phyloP scores from a whole-genome alignment of 768 basidiomycete species.

The Phylloporus sp. region DNA sequence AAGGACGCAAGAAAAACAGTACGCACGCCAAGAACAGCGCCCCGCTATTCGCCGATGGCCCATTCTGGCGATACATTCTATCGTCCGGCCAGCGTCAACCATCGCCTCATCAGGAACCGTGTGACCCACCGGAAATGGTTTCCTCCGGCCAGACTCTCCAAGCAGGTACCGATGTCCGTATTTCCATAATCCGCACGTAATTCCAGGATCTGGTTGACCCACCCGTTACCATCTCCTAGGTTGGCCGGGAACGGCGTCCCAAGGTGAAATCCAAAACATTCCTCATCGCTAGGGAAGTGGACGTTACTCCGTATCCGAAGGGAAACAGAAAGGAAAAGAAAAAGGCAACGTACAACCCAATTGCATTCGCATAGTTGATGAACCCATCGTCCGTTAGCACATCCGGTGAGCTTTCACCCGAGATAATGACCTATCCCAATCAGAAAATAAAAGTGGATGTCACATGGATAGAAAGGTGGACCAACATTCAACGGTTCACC shows the following conservation, averaged over 20 bases:
- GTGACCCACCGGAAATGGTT: constrained; percentile 40
- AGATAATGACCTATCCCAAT: constrained; percentile 49
- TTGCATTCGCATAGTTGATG: constrained; percentile 51
- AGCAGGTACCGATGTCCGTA: constrained; percentile 35
- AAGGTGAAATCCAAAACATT: constrained; percentile 36
- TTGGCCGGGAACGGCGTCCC: constrained; percentile 37
- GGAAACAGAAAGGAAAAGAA: no score
- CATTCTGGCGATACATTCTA: constrained; percentile 56
- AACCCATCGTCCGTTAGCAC: constrained; percentile 55
- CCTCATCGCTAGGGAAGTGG: no score
- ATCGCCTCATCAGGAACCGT: no score
- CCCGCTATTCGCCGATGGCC: constrained; percentile 40
- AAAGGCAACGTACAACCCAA: constrained; percentile 51
- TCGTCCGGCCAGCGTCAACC: no score
- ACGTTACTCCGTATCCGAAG: no score
- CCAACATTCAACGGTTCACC: constrained; percentile 43
- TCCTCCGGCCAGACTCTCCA: constrained; percentile 41
- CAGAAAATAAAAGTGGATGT: no score
- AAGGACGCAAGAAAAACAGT: not conserved
- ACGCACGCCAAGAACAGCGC: constrained; percentile 56
- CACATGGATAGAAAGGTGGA: no score
- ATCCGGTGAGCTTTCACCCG: constrained; percentile 51
- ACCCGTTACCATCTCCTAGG: constrained; percentile 45
- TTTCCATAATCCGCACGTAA: constrained; percentile 40
- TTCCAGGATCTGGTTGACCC: constrained; percentile 39